Base-by-base conservation (phyloP, 345 rosid species). In the Citrus trifoliata region DNA sequence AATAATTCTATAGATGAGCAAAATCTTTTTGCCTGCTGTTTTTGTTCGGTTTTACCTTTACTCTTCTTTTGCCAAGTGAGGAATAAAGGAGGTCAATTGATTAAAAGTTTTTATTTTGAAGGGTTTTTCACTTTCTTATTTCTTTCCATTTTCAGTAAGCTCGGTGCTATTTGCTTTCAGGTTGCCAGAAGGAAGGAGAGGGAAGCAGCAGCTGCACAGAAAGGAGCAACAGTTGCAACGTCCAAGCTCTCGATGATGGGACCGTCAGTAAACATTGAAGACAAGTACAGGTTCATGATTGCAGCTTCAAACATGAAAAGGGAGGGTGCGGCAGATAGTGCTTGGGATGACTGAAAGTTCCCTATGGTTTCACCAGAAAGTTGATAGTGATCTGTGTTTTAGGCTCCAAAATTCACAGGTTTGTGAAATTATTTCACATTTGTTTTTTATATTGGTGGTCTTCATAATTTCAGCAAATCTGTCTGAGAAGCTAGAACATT, bases 271-370 rank as follows among this genome's bases (percentile, higher is more conserved):
- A 85, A 80, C 79, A 80, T 85, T 38, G 88, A 85, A 77, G 88
- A 82, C 70, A 85, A 82, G 75, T 85, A 85, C 65, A 82, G 74
- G 73, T 85, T 82, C 73, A 85, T 85, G 88, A 69, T 82, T 63
- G 80, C 85, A 10, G 70, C 82, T 33, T 71, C 85, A 55, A 70
- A 33, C 61, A 76, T 75, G 51, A 80, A 75, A 72, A 70, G 74
- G 40, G 82, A 74, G 68, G 88, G 88, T 71, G 78, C 80, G 2
- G 88, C 88, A 35, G 88, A 85, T 78, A 80, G 88, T 62, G 88
- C 84, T 32, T 85, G 86, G 86, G 88, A 82, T 75, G 88, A 85
- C 65, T 82, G 66, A 59, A 35, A 70, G 13, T 12, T 51, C 53
- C 4, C 51, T 25, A 8, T 40, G 24, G 67, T 75, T 51, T 56